Percentiles rank a stretch among this genome's conserved stretches.
These are phyloP conservation scores for Pseudogymnoascus sp. DNA, from an alignment of 2,329 filamentous ascomycete genomes.

Conservation along the genomic window DNA sequence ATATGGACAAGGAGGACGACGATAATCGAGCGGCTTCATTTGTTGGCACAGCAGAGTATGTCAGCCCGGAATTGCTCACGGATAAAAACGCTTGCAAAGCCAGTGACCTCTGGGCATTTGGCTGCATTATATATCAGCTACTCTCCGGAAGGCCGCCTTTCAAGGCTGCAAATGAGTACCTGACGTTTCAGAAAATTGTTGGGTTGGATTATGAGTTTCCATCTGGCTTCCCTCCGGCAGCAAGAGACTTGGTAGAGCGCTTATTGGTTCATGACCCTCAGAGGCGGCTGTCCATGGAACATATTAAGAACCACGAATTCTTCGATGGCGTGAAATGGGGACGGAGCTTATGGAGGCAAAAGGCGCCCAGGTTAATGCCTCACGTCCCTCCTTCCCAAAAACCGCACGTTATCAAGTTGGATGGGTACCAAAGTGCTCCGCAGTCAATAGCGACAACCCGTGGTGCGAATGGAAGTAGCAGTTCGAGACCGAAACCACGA, in stretches of 20 bases:
- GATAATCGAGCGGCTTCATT: conserved; percentile 82
- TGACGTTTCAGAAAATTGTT: conserved; percentile 98
- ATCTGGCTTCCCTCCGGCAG: conserved; percentile 73
- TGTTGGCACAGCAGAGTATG: conserved; percentile 95
- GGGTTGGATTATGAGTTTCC: conserved; percentile 91
- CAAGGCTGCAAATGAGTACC: conserved; percentile 90
- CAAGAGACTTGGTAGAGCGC: conserved; percentile 82
- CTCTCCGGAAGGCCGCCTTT: conserved; percentile 94
- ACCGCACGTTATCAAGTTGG: conserved; percentile 65
- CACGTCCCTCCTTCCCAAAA: conserved; percentile 73
- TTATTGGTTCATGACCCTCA: conserved; percentile 83
- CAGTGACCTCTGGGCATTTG: conserved; percentile 96
- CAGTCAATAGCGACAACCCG: conserved; percentile 16
- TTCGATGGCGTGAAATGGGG: conserved; percentile 85
- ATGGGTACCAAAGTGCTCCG: conserved; percentile 34
- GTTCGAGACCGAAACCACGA: conserved; percentile 56
- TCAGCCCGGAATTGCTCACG: conserved; percentile 92
- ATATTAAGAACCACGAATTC: conserved; percentile 94
- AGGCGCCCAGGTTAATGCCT: conserved; percentile 77
- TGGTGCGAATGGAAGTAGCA: conserved; percentile 28
- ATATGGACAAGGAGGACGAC: conserved; percentile 36
- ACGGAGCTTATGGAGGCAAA: conserved; percentile 76
- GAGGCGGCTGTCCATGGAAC: conserved; percentile 78
- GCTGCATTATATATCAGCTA: conserved; percentile 94
- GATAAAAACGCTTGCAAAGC: conserved; percentile 97